These are phyloP conservation scores for Triticum urartu DNA, from an alignment of 176 grass and related monocot genomes.

Conservation along the genomic window DNA sequence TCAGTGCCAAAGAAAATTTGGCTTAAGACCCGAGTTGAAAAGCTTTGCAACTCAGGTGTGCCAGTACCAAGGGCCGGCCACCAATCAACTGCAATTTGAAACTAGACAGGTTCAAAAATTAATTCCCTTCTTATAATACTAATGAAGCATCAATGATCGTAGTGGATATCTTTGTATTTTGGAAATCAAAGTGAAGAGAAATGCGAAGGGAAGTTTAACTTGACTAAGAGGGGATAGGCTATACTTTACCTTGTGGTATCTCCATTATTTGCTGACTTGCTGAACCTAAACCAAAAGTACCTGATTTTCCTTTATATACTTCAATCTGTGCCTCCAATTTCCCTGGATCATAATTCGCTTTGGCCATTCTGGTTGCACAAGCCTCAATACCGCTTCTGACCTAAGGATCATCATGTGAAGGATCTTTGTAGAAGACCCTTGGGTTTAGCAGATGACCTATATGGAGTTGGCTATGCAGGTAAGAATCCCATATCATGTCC, in stretches of 20 bases:
- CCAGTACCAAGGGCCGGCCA: neutral
- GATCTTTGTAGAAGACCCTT: conserved; percentile 45
- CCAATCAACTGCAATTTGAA: neutral
- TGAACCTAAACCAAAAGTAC: conserved; percentile 35
- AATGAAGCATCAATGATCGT: neutral
- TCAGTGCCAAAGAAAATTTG: neutral
- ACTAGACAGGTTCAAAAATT: neutral
- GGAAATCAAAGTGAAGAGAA: neutral
- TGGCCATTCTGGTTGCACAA: conserved; percentile 35
- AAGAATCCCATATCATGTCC: conserved; percentile 68
- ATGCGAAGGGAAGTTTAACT: too few species aligned
- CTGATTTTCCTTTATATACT: conserved; percentile 42
- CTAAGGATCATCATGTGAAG: conserved; percentile 51
- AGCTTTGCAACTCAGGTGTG: neutral
- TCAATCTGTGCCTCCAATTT: conserved; percentile 47
- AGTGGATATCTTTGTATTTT: neutral
- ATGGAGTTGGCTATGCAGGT: conserved; percentile 69
- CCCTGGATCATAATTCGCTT: conserved; percentile 22
- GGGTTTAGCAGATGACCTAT: conserved; percentile 71
- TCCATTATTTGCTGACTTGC: conserved; percentile 35
- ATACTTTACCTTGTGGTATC: conserved; percentile 60
- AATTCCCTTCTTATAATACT: neutral
- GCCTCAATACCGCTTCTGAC: conserved; percentile 48
- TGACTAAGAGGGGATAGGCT: neutral
- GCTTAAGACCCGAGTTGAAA: neutral